Base-by-base conservation (phyloP, 352 stramenopile genomes). In the Phytophthora ramorum region DNA sequence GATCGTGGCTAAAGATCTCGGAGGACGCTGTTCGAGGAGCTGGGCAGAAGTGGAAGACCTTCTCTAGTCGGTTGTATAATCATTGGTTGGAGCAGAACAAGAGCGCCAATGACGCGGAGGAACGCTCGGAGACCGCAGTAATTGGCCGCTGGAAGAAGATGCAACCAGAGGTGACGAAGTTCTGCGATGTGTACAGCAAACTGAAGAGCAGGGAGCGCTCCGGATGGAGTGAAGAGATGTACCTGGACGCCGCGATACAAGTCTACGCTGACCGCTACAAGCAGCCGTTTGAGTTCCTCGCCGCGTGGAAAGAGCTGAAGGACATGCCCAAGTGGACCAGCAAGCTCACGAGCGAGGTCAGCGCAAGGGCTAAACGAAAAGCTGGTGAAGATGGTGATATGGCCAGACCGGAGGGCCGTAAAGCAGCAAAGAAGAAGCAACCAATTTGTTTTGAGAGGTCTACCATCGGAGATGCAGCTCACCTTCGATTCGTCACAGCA, bases 281-380 rank as follows among this genome's bases (percentile, higher is more conserved):
- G n/a, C 48, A 60, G 20, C 16, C 38, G n/a, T 60, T 55, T 40
- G 40, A 66, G 13, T 66, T 59, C 47, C 40, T 60, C 10, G 49
- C 48, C 0, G 58, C 49, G 40, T 66, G 58, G 58, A 59, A 66
- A 30, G 22, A 43, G 45, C 45, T 64, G 22, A 56, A 51, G 8
- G 46, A 64, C 35, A 64, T 51, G 35, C 45, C 37, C 10, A 50
- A 57, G 26, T 52, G 46, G 46, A 51, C 45, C 22, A 51, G 22
- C 45, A 26, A 49, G 19, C 12, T 49, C 6, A 49, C 43, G 10
- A 44, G 38, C 7, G 38, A 44, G 5, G 14, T 3, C 13, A 5
- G 38, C 14, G n/a, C 14, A 2, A 28, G 24, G 5, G 5, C n/a
- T 12, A 58, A 41, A 7, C 19, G 24, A 2, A 28, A 28, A 28